Evolutionary conservation across 352 stramenopile genomes (phyloP).

Genomic region (Pythium pectinolyticum): DNA sequence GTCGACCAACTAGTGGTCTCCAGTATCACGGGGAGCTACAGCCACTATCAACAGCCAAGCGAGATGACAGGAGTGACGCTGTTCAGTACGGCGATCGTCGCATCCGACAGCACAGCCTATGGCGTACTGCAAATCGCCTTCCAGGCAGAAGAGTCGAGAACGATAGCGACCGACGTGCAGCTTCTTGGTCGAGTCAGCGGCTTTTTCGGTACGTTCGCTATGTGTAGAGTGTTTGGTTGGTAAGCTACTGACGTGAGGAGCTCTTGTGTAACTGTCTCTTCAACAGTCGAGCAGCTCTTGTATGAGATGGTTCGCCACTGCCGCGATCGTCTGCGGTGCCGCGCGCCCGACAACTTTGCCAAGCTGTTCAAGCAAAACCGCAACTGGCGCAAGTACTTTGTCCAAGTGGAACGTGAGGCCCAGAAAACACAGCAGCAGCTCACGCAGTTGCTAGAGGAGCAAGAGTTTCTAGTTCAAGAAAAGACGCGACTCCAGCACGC

Average conservation of each 20-base stretch:
- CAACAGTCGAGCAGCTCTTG: conserved; percentile 65
- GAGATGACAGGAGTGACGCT: conserved; percentile 27
- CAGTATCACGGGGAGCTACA: too few species aligned
- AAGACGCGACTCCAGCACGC: conserved; percentile 27
- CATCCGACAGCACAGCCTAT: conserved; percentile 47
- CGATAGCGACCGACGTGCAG: conserved; percentile 9
- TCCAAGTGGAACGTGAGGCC: conserved; percentile 49
- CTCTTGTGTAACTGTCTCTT: neutral
- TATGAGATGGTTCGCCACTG: conserved; percentile 61
- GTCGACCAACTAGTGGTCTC: conserved; percentile 69
- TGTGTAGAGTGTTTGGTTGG: too few species aligned
- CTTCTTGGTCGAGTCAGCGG: conserved; percentile 41
- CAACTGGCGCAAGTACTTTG: conserved; percentile 74
- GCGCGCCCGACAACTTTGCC: conserved; percentile 47
- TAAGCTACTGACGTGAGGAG: neutral
- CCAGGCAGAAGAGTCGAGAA: neutral
- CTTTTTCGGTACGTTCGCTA: conserved; percentile 45
- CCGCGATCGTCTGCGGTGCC: conserved; percentile 45
- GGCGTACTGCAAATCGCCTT: conserved; percentile 59
- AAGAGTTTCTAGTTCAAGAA: conserved; percentile 35
- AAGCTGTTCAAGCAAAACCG: conserved; percentile 76
- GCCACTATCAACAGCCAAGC: neutral
- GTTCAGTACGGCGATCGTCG: conserved; percentile 45
- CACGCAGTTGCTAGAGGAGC: conserved; percentile 31
- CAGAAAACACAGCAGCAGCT: conserved; percentile 38